A percentile compares a stretch with the other conserved stretches of the same genome.
Evolutionary conservation across 352 stramenopile species (phyloP).

Genomic region (Phytophthora podocarpi): DNA sequence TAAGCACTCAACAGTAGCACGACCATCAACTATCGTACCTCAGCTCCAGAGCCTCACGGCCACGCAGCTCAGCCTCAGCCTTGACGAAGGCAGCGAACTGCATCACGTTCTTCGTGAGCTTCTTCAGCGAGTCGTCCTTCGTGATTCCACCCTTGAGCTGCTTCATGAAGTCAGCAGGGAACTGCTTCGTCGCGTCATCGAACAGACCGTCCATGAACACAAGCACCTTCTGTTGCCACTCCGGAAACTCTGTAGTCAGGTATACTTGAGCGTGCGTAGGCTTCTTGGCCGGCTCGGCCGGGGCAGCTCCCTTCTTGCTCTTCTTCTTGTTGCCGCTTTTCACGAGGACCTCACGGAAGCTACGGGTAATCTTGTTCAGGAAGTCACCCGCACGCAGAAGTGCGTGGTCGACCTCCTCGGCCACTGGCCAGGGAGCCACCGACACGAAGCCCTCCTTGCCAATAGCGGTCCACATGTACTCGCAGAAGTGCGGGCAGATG

Average conservation of each 20-base stretch:
- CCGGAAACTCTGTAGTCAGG: constrained; percentile 82
- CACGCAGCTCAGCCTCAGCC: constrained; percentile 91
- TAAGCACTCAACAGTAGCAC: constrained; percentile 2
- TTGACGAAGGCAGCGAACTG: constrained; percentile 97
- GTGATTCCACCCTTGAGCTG: constrained; percentile 78
- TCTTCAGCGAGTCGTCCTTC: constrained; percentile 84
- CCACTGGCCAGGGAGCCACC: constrained; percentile 86
- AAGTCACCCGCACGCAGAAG: constrained; percentile 94
- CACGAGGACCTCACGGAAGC: constrained; percentile 88
- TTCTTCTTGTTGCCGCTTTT: constrained; percentile 89
- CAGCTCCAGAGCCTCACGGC: constrained; percentile 92
- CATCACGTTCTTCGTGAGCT: constrained; percentile 95
- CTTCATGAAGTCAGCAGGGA: constrained; percentile 89
- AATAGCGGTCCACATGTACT: constrained; percentile 93
- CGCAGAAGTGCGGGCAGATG: constrained; percentile 95
- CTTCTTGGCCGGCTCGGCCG: constrained; percentile 85
- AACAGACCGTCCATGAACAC: constrained; percentile 80
- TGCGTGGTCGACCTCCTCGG: constrained; percentile 91
- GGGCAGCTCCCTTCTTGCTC: constrained; percentile 77
- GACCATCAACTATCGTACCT: constrained; percentile 45
- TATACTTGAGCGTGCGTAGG: constrained; percentile 88
- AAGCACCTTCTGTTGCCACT: constrained; percentile 87
- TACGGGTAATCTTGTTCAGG: constrained; percentile 91
- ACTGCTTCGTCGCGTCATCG: constrained; percentile 62
- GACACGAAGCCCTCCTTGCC: constrained; percentile 93